phyloP scores from a whole-genome alignment of 192 early-diverging fungal species.

The Obelidium mucronatum region DNA sequence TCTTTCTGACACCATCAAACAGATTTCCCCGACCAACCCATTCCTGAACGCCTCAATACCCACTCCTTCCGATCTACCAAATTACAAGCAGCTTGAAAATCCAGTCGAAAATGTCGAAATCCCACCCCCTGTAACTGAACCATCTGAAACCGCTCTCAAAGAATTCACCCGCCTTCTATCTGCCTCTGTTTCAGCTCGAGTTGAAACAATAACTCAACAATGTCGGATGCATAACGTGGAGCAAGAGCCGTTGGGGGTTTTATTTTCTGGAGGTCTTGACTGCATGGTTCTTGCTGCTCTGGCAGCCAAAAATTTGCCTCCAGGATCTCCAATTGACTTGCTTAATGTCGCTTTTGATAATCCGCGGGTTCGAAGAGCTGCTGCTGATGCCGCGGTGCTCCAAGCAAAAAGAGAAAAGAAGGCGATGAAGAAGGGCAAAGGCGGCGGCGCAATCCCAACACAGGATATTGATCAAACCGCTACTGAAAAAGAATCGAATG shows the following conservation, averaged over 20 bases:
- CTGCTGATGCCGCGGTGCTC: background rate
- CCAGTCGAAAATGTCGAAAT: slow-evolving; percentile 1
- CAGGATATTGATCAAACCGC: background rate
- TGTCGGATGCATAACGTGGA: background rate
- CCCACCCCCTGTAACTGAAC: background rate
- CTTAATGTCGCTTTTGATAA: slow-evolving; percentile 98
- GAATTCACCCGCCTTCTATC: background rate
- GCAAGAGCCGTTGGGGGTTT: slow-evolving; percentile 42
- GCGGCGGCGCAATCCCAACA: background rate
- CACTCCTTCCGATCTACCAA: slow-evolving; percentile 3
- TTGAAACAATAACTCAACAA: slow-evolving; percentile 23
- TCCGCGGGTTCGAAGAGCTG: slow-evolving; percentile 67
- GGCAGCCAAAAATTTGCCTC: slow-evolving; percentile 72
- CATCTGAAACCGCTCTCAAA: background rate
- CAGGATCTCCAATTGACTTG: slow-evolving; percentile 83
- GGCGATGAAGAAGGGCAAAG: slow-evolving; percentile 19
- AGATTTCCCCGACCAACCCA: slow-evolving; percentile 10
- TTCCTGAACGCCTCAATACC: slow-evolving; percentile 10
- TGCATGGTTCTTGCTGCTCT: slow-evolving; percentile 90
- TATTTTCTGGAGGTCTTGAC: slow-evolving; percentile 96
- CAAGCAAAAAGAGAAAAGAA: slow-evolving; percentile 32
- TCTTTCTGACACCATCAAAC: too few relatives aligned
- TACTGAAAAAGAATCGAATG: background rate
- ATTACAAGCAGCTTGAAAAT: background rate
- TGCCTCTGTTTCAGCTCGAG: slow-evolving; percentile 8